phyloP scores from a whole-genome alignment of 306 rosid species.

The Cicer cuneatum region DNA sequence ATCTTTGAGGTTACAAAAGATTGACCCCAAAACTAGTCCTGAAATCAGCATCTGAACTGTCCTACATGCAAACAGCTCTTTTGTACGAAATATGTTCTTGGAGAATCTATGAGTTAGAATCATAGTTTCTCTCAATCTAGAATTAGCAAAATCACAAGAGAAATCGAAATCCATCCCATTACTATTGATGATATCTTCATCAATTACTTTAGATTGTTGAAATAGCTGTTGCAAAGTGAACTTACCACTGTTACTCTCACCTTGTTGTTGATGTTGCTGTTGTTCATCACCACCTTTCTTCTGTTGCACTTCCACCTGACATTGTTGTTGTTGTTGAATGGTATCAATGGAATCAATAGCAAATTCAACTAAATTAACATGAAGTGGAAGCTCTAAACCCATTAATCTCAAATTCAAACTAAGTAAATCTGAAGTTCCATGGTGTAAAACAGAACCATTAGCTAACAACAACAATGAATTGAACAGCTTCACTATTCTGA shows the following conservation, averaged over 20 bases:
- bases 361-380: conserved; percentile 79
- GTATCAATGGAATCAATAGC: conserved; percentile 81
- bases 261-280: conserved; percentile 14
- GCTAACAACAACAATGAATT: conserved; percentile 72
- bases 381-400: conserved; percentile 86
- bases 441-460: conserved; percentile 77
- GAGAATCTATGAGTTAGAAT: conserved; percentile 93
- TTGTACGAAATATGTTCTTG: conserved; percentile 81
- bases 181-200: conserved; percentile 56
- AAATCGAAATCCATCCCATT: conserved; percentile 53
- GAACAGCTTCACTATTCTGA: conserved; percentile 79
- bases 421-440: conserved; percentile 78
- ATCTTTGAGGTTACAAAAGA: conserved; percentile 78
- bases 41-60: conserved; percentile 88
- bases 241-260: conserved; percentile 59
- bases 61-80: conserved; percentile 86
- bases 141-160: conserved; percentile 67
- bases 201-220: conserved; percentile 77
- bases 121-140: conserved; percentile 73
- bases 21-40: conserved; percentile 82
- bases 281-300: conserved; percentile 45
- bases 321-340: conserved; percentile 55
- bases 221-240: conserved; percentile 85
- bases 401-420: conserved; percentile 62
- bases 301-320: conserved; percentile 43